A percentile compares a stretch with the other conserved stretches of the same genome.
Conservation (phyloP, 176 grass and related monocot genomes). For the Phyllostachys edulis region DNA sequence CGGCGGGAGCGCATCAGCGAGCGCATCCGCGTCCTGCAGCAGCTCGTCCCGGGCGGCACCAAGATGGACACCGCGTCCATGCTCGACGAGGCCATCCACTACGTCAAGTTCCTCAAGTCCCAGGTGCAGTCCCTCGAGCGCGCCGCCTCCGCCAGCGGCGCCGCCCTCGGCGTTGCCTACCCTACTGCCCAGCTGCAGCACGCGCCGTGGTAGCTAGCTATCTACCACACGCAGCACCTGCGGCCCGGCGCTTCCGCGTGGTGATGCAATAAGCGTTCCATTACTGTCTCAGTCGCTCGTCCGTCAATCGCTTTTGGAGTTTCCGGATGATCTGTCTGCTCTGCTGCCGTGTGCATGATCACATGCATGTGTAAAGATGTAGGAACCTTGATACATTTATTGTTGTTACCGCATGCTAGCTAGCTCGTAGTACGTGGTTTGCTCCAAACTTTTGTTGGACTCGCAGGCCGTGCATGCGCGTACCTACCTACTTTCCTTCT, state of each 20-base stretch:
- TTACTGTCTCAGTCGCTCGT: background rate
- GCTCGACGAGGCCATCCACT: conserved; percentile 97
- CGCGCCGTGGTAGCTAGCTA: conserved; percentile 19
- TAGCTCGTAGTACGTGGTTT: conserved; percentile 32
- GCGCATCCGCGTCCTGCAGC: conserved; percentile 91
- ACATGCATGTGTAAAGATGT: conserved; percentile 41
- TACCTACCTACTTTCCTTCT: conserved; percentile 2
- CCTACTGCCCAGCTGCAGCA: conserved; percentile 21
- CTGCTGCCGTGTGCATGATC: conserved; percentile 20
- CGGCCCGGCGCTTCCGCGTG: background rate
- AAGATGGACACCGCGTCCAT: conserved; percentile 99
- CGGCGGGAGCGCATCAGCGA: conserved; percentile 94
- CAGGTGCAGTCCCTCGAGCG: conserved; percentile 86
- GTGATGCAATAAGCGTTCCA: background rate
- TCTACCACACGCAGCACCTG: background rate
- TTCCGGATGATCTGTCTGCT: background rate
- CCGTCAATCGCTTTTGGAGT: conserved; percentile 24
- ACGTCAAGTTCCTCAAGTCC: conserved; percentile 96
- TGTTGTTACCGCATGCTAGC: conserved; percentile 36
- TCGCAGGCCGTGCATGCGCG: conserved; percentile 40
- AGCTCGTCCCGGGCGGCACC: conserved; percentile 84
- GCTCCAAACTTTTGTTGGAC: conserved; percentile 58
- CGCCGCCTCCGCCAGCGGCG: too few species aligned
- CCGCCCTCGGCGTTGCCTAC: conserved; percentile 36
- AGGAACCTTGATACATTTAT: conserved; percentile 31